Evolutionary conservation across 257 asterid genomes (phyloP), one percentile per base, ranked within the genome.

Genomic region (Primulina huaijiensis): DNA sequence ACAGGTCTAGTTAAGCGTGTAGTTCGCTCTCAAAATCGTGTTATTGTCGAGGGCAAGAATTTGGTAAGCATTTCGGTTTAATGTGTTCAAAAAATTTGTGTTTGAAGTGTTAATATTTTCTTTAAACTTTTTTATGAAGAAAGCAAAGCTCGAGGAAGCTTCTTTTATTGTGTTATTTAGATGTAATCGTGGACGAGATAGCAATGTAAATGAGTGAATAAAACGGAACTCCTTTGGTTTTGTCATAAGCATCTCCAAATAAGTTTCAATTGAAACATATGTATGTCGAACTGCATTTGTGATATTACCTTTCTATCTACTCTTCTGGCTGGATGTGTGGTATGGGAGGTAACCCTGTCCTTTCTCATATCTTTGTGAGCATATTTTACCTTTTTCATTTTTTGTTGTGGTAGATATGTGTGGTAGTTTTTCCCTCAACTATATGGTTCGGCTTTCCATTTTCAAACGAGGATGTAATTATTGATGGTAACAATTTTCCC

Each of bases 31-130:
- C 97, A 89, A 76, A 94, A 91, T 67, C 97, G 97, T 75, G 97
- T 91, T 53, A 82, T 94, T 62, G 90, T 94, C 10, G 97, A 89
- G 86, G 97, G 97, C 56, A 94, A 94, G 79, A 91, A 94, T 82
- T 78, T 94, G 92, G 97, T 91, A 60, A 76, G 88, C 52, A 34
- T 0, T 70, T 71, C 23, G n/a, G 58, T 34, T 62, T 64, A 12
- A 62, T 21, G 29, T 52, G 56, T 19, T 30, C 2, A 31, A 60
- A 65, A 23, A 38, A 50, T 34, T 60, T 52, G 38, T 34, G 8
- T n/a, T 69, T 65, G 62, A 38, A 27, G 7, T 37, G 29, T 21
- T 35, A 10, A n/a, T 59, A 14, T 14, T 64, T 40, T 9, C 7
- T 14, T 35, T 29, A 30, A 21, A 46, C 56, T 62, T 66, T 19